Evolutionary conservation across 768 basidiomycete genomes (phyloP).

Genomic region (Guyanaporus albipodus): DNA sequence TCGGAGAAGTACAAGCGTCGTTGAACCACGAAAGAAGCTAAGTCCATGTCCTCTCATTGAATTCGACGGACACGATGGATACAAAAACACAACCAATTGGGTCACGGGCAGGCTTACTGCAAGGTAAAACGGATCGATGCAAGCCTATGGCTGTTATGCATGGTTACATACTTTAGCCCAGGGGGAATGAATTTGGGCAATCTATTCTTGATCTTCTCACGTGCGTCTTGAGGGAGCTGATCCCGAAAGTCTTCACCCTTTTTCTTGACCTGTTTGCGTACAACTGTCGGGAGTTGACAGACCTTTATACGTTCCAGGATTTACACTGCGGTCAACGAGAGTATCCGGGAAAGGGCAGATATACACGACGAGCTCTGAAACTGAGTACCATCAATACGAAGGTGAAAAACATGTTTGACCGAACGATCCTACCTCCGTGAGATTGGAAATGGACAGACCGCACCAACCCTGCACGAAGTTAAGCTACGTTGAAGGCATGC

Average conservation of each 20-base stretch:
- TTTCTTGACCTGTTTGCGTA: conserved; percentile 84
- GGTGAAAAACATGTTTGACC: conserved; percentile 25
- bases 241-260: conserved; percentile 84
- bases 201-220: conserved; percentile 80
- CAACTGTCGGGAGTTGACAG: conserved; percentile 94
- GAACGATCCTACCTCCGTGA: conserved; percentile 73
- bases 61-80: conserved; percentile 86
- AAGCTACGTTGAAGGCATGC: conserved; percentile 38
- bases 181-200: conserved; percentile 73
- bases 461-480: conserved; percentile 78
- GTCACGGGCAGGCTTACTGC: conserved; percentile 86
- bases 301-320: conserved; percentile 48
- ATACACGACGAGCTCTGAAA: conserved; percentile 83
- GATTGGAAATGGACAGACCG: conserved; percentile 77
- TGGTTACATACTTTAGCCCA: conserved; percentile 64
- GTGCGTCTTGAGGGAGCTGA: conserved; percentile 59
- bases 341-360: conserved; percentile 82
- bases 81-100: conserved; percentile 90
- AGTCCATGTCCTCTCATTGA: conserved; percentile 76
- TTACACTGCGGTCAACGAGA: conserved; percentile 27
- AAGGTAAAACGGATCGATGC: conserved; percentile 7
- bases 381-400: conserved; percentile 8
- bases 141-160: background rate
- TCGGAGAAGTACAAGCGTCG: conserved; percentile 64
- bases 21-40: conserved; percentile 86